These are phyloP conservation scores for Candida sojae DNA, from an alignment of 1,139 yeast genomes.

Conservation along the genomic window DNA sequence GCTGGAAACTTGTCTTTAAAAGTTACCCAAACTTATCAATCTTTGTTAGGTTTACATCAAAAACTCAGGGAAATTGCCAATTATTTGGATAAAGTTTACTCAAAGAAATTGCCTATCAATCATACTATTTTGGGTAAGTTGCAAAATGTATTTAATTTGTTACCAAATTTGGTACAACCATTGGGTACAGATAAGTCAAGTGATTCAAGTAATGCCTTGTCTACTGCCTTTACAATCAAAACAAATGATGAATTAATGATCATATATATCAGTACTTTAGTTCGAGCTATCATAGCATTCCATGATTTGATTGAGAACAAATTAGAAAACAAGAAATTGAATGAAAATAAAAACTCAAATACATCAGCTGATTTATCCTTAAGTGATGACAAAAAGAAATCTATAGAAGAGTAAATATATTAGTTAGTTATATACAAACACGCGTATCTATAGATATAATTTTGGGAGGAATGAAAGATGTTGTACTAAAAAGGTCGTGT, in stretches of 20 bases:
- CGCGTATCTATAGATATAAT: neutral
- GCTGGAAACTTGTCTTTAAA: slow-evolving; percentile 88
- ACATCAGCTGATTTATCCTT: slow-evolving; percentile 8
- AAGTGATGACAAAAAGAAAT: slow-evolving; percentile 10
- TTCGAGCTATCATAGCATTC: slow-evolving; percentile 93
- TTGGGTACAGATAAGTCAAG: neutral
- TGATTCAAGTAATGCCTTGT: slow-evolving; percentile 47
- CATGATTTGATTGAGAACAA: slow-evolving; percentile 96
- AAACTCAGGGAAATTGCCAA: slow-evolving; percentile 77
- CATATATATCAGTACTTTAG: slow-evolving; percentile 84
- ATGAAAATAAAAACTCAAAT: slow-evolving; percentile 33
- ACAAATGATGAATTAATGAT: slow-evolving; percentile 97
- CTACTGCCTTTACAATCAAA: slow-evolving; percentile 84
- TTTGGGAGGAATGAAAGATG: no score
- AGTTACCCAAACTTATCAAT: slow-evolving; percentile 85
- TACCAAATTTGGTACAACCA: slow-evolving; percentile 68
- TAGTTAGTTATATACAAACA: neutral
- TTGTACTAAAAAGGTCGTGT: neutral
- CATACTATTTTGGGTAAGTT: slow-evolving; percentile 88
- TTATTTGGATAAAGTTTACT: slow-evolving; percentile 76
- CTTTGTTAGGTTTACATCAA: slow-evolving; percentile 82
- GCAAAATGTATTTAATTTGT: slow-evolving; percentile 90
- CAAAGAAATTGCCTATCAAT: slow-evolving; percentile 77
- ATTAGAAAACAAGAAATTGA: slow-evolving; percentile 69
- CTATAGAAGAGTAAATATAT: slow-evolving; percentile 10